A percentile compares a stretch with the other conserved stretches of the same genome.
Conservation (phyloP, 805 yeast genomes). For the Scheffersomyces spartinae region DNA sequence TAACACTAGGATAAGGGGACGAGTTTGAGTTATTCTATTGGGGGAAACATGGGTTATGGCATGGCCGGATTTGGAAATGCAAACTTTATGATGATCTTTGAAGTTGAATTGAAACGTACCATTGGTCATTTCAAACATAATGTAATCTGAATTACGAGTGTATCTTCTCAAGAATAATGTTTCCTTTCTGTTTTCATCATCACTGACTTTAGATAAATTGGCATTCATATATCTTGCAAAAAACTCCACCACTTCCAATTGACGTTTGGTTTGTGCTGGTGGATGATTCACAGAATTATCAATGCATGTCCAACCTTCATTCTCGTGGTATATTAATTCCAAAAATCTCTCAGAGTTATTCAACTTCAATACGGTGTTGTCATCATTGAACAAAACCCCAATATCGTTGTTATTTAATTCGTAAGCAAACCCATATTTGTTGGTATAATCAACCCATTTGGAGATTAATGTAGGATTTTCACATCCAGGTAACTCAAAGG, state of each 20-base stretch:
- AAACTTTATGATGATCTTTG: constrained; percentile 85
- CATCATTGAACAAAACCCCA: constrained; percentile 83
- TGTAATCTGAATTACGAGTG: constrained; percentile 65
- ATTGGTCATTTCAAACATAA: constrained; percentile 88
- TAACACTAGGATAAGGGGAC: constrained; percentile 33
- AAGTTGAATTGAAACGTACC: constrained; percentile 92
- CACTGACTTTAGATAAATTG: constrained; percentile 72
- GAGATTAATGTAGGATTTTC: constrained; percentile 65
- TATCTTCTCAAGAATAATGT: constrained; percentile 74
- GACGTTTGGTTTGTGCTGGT: constrained; percentile 46
- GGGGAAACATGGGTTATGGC: constrained; percentile 77
- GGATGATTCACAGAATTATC: constrained; percentile 32
- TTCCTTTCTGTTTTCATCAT: constrained; percentile 49
- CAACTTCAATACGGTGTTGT: constrained; percentile 67
- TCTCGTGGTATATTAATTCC: constrained; percentile 38
- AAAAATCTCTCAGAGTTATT: constrained; percentile 53
- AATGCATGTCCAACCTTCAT: constrained; percentile 36
- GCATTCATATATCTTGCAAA: constrained; percentile 89
- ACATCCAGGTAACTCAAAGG: constrained; percentile 28
- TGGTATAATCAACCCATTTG: constrained; percentile 97
- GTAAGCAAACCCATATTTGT: constrained; percentile 90
- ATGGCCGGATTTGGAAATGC: constrained; percentile 65
- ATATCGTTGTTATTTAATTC: constrained; percentile 83
- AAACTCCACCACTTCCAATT: constrained; percentile 76
- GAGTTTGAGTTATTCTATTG: constrained; percentile 57